These are phyloP conservation scores for Scheffersomyces quercinus DNA, from an alignment of 1,139 yeast species.

Conservation along the genomic window DNA sequence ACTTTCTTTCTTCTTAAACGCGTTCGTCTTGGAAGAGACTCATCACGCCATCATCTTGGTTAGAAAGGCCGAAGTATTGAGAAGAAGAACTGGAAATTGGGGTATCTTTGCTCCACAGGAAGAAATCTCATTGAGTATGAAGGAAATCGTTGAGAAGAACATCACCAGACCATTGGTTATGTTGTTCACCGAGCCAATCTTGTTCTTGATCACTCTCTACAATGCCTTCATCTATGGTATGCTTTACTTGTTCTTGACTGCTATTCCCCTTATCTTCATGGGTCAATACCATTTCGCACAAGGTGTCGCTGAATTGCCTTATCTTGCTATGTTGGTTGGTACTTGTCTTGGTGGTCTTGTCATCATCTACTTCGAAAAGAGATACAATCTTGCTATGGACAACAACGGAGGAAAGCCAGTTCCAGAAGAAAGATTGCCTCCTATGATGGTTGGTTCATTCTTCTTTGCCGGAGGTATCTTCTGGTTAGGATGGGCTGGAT, in stretches of 20 bases:
- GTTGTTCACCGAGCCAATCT: constrained; percentile 72
- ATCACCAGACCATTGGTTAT: constrained; percentile 68
- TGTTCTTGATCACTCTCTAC: constrained; percentile 68
- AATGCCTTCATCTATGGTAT: constrained; percentile 86
- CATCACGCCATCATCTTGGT: constrained; percentile 54
- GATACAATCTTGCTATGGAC: constrained; percentile 33
- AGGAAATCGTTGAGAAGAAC: constrained; percentile 69
- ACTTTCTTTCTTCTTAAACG: constrained; percentile 27
- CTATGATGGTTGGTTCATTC: constrained; percentile 70
- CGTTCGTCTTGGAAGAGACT: constrained; percentile 46
- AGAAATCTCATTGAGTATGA: constrained; percentile 58
- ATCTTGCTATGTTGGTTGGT: constrained; percentile 62
- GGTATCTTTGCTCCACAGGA: constrained; percentile 85
- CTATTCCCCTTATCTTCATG: constrained; percentile 73
- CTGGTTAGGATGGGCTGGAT: constrained; percentile 88
- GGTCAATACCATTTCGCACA: constrained; percentile 55
- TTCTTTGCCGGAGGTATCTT: constrained; percentile 74
- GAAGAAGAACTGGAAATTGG: constrained; percentile 66
- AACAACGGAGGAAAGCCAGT: constrained; percentile 59
- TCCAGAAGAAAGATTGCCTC: constrained; percentile 79
- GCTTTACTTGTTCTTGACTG: constrained; percentile 73
- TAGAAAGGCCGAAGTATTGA: constrained; percentile 60
- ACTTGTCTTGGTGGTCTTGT: constrained; percentile 55
- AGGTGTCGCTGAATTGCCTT: constrained; percentile 65
- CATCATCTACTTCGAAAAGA: constrained; percentile 28